Evolutionary conservation across 1,284 basidiomycete species (phyloP), one percentile per base, ranked within the genome.

Genomic region (Ceraceosorus bombacis): DNA sequence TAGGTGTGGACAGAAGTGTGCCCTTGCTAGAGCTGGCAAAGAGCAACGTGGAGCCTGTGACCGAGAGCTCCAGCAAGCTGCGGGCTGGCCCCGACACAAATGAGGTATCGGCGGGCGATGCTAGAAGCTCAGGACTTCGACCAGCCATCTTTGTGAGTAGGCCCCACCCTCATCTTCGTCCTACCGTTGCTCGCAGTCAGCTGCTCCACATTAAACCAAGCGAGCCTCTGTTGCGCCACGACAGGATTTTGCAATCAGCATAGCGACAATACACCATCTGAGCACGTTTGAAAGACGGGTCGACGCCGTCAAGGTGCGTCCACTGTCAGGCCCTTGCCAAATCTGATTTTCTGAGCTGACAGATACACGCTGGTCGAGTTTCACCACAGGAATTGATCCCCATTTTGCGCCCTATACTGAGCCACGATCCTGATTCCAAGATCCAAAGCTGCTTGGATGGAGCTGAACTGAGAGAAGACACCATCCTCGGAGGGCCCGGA

Each of bases 1-100:
- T 73, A 13, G 76, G 76, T 9, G 59, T 68, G n/a, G 70, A 72
- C 60, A 95, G 94, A 88, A 97, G 81, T 91, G 90, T 81, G 87
- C 68, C 72, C 15, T 66, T 77, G 1, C 54, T 76, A 37, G 40
- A 59, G 2, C 54, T 75, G 5, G 75, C 75, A 1, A 56, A 60
- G 17, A 48, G 58, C 52, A 75, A 74, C 37, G 64, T 69, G 15
- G 63, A 63, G 1, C 43, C 43, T 5, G 36, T 37, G n/a, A 15
- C 7, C 50, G 64, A 51, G 60, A 17, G 38, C 41, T 41, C 51
- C 13, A 41, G 38, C 41, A 51, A 51, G 6, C n/a, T 27, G 36
- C n/a, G 15, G 46, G 8, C n/a, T 13, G 7, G 37, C 36, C 36
- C 13, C 9, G 54, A 54, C 49, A 41, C 59, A 6, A 68, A 77